Evolutionary conservation across 257 asterid species (phyloP).

Genomic region (Ilex aquifolium): DNA sequence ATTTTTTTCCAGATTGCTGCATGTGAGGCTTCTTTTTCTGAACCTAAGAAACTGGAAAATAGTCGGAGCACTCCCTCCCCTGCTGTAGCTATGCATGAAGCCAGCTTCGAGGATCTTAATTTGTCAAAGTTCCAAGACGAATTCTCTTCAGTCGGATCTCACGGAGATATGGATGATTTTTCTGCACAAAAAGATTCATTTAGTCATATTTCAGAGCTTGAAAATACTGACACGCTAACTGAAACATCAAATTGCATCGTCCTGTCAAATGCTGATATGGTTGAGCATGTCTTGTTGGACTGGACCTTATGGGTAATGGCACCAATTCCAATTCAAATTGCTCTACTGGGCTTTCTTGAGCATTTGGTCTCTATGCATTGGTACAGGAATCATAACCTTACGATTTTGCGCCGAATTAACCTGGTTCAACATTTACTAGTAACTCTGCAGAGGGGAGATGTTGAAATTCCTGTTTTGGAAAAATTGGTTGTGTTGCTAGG

Average conservation of each 20-base stretch:
- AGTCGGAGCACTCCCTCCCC: constrained; percentile 48
- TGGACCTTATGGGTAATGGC: constrained; percentile 98
- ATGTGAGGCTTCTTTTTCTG: constrained; percentile 97
- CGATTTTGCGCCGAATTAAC: constrained; percentile 88
- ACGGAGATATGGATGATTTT: constrained; percentile 87
- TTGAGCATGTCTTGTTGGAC: constrained; percentile 97
- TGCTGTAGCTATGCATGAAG: constrained; percentile 41
- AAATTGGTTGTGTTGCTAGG: constrained; percentile 87
- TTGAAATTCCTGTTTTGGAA: constrained; percentile 92
- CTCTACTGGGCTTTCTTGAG: constrained; percentile 94
- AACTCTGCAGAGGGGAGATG: constrained; percentile 98
- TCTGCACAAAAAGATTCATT: constrained; percentile 83
- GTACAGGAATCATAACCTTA: constrained; percentile 97
- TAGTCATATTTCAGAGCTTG: constrained; percentile 87
- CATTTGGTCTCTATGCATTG: constrained; percentile 99
- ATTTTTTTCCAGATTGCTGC: constrained; percentile 97
- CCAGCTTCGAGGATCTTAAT: constrained; percentile 68
- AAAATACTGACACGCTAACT: constrained; percentile 59
- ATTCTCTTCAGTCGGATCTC: constrained; percentile 87
- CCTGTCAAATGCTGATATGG: constrained; percentile 97
- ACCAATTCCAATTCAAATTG: constrained; percentile 75
- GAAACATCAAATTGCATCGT: constrained; percentile 97
- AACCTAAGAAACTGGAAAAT: constrained; percentile 56
- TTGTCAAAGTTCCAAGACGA: constrained; percentile 78
- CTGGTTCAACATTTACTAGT: constrained; percentile 96